Conservation (phyloP, 805 yeast species). For the Starmerella cellae region DNA sequence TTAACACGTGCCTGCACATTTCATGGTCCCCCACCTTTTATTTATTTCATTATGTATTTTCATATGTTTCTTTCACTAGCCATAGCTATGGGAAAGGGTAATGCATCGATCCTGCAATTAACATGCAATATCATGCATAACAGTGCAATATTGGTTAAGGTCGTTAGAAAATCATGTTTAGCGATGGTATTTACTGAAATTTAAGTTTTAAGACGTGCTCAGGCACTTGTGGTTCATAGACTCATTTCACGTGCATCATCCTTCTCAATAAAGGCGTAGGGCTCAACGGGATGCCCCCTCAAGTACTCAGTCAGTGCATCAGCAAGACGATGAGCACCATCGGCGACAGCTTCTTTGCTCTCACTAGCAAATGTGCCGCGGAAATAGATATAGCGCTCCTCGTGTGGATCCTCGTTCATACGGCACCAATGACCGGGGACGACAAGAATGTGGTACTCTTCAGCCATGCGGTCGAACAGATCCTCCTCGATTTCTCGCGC, state of each 20-base stretch:
- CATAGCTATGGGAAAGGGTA: no score
- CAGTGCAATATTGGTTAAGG: no score
- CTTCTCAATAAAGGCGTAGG: neutral
- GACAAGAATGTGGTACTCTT: slow-evolving; percentile 25
- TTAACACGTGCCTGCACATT: no score
- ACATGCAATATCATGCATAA: no score
- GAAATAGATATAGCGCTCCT: slow-evolving; percentile 26
- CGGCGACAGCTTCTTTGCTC: slow-evolving; percentile 1
- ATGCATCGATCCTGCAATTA: no score
- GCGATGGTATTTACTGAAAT: no score
- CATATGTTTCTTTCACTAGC: no score
- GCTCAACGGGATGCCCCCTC: neutral
- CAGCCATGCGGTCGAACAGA: slow-evolving; percentile 26
- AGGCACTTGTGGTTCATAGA: neutral
- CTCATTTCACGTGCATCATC: neutral
- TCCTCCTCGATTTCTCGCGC: slow-evolving; percentile 23
- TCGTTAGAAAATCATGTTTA: no score
- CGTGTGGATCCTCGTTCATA: slow-evolving; percentile 23
- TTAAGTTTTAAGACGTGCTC: no score
- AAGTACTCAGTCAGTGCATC: slow-evolving; percentile 4
- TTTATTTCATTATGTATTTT: no score
- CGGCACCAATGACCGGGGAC: slow-evolving; percentile 34
- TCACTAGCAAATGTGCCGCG: slow-evolving; percentile 33
- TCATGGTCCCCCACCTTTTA: neutral
- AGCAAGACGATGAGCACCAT: slow-evolving; percentile 11